phyloP scores from a whole-genome alignment of 306 rosid genomes.

The Fragaria ananassa region DNA sequence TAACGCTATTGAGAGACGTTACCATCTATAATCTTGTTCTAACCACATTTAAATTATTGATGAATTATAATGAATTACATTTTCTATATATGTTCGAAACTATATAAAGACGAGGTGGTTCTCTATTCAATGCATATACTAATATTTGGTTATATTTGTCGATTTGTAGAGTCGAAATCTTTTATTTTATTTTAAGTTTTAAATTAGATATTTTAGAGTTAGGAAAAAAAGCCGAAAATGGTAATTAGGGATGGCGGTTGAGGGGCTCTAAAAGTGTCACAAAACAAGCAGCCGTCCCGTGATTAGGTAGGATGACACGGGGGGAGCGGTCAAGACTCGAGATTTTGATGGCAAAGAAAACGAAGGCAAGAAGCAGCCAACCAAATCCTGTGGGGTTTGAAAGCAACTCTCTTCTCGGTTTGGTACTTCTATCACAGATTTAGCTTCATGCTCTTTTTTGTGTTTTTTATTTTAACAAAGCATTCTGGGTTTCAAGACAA shows the following conservation, averaged over 20 bases:
- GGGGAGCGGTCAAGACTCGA: background rate
- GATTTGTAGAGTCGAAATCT: too few relatives aligned
- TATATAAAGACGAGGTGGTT: too few relatives aligned
- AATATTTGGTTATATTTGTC: too few relatives aligned
- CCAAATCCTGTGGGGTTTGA: slow-evolving; percentile 17
- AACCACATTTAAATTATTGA: too few relatives aligned
- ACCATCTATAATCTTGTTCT: too few relatives aligned
- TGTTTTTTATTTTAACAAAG: too few relatives aligned
- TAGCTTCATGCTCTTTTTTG: too few relatives aligned
- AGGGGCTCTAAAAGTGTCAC: background rate
- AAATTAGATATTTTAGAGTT: background rate
- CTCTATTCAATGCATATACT: too few relatives aligned
- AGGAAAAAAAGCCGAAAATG: background rate
- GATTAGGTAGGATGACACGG: slow-evolving; percentile 4
- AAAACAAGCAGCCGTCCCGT: background rate
- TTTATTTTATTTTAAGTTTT: too few relatives aligned
- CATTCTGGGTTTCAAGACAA: background rate
- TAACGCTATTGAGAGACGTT: too few relatives aligned
- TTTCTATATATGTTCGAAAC: too few relatives aligned
- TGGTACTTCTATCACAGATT: background rate
- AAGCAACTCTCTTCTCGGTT: background rate
- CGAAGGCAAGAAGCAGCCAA: background rate
- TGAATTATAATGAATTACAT: too few relatives aligned
- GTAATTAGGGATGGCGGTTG: background rate
- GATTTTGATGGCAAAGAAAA: background rate